Base-by-base conservation (phyloP, 2,329 filamentous ascomycete genomes). In the Aspergillus intermedius region DNA sequence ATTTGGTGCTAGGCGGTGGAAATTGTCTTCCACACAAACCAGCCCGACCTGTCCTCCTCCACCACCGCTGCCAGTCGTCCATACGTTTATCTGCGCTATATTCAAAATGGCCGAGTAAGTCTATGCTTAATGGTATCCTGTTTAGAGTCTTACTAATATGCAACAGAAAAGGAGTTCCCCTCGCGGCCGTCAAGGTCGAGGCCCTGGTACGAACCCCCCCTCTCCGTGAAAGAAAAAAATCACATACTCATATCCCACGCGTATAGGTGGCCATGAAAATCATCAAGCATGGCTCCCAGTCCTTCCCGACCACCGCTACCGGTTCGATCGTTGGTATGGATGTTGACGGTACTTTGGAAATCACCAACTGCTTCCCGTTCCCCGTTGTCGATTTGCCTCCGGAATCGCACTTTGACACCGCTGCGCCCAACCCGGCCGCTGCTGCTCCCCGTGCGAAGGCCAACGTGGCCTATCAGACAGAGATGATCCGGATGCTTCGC, bases 321-420 rank as follows among this genome's bases (percentile, higher is more conserved):
- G 91, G 91, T 54, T 88, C 87, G 54, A 81, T 96, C 53, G 90
- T 96, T 52, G 93, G 93, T 61, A 91, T 97, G 88, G 91, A 97
- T 72, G 81, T 82, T 63, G 83, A 86, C 57, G 82, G 82, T 56
- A 78, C 84, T 51, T 82, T 97, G 54, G 86, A 97, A 75, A 78
- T 97, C 74, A 97, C 93, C 61, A 97, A 97, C 78, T 82, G 83
- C 57, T 98, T 97, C 75, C 86, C 90, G 39, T 96, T 96, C 77
- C 93, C 93, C 47, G 84, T 87, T 48, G 77, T 87, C 69, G 90
- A 95, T 58, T 74, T 83, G 60, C 79, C 80, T 55, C 73, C 81
- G 62, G 86, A 88, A 61, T 78, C 77, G 50, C 87, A 91, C 75
- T 84, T 88, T 72, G 88, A 78, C 59, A 74, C 74, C 55, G 72